A percentile compares a stretch with the other conserved stretches of the same genome.
phyloP scores from a whole-genome alignment of 1,284 basidiomycete species.

The Boletus subluridellus region DNA sequence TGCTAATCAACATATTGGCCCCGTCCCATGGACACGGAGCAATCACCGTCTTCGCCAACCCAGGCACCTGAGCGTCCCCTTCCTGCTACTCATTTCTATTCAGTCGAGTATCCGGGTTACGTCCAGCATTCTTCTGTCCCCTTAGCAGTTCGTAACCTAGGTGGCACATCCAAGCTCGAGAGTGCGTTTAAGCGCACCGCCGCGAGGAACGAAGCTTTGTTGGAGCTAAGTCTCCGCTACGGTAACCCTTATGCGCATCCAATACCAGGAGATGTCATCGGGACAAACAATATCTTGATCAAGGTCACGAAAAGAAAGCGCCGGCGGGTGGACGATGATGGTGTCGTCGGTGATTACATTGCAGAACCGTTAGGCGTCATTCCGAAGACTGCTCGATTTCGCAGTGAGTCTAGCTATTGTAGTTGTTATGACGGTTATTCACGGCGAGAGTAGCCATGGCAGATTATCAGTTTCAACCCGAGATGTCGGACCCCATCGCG shows the following conservation, averaged over 20 bases:
- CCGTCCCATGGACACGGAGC: slow-evolving; percentile 15
- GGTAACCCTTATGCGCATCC: slow-evolving; percentile 78
- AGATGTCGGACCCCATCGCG: slow-evolving; percentile 64
- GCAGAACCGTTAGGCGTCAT: slow-evolving; percentile 74
- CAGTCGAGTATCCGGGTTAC: slow-evolving; percentile 89
- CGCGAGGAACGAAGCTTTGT: slow-evolving; percentile 53
- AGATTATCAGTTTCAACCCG: slow-evolving; percentile 84
- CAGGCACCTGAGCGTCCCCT: slow-evolving; percentile 49
- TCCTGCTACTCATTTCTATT: slow-evolving; percentile 64
- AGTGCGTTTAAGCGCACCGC: slow-evolving; percentile 66
- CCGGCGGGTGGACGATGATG: slow-evolving; percentile 37
- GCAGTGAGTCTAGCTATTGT: slow-evolving; percentile 55
- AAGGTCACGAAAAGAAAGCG: slow-evolving; percentile 73
- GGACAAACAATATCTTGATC: slow-evolving; percentile 75
- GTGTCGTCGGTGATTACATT: slow-evolving; percentile 71
- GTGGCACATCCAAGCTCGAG: slow-evolving; percentile 68
- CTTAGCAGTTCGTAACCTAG: slow-evolving; percentile 61
- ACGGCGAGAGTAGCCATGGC: slow-evolving; percentile 69
- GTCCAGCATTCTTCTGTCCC: slow-evolving; percentile 63
- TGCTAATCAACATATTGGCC: slow-evolving; percentile 9
- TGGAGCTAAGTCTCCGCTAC: slow-evolving; percentile 74
- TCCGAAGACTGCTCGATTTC: slow-evolving; percentile 82
- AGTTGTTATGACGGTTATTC: neutral
- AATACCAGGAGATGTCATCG: slow-evolving; percentile 72
- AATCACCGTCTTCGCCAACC: slow-evolving; percentile 13